These are phyloP conservation scores for Secale cereale DNA, from an alignment of 176 grass and related monocot genomes.

Conservation along the genomic window DNA sequence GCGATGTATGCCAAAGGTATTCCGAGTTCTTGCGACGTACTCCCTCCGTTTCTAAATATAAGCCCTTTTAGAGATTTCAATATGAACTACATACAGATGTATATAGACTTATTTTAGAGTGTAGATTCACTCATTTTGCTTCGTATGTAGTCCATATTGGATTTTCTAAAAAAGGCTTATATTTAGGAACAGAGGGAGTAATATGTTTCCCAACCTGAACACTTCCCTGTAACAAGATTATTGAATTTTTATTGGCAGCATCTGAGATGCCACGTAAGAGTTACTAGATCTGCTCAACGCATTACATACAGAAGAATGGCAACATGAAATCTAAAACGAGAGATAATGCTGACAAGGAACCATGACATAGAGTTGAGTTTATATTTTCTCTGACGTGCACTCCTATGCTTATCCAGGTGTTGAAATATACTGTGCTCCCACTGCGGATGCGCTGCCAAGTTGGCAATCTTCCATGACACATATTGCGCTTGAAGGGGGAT, in stretches of 20 bases:
- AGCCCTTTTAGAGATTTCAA: no score
- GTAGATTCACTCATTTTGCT: no score
- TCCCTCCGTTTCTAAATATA: no score
- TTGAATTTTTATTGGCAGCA: not conserved
- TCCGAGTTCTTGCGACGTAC: conserved; percentile 3
- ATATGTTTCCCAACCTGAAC: not conserved
- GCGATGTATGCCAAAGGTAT: conserved; percentile 96
- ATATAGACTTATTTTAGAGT: no score
- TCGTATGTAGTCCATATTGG: no score
- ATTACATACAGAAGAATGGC: not conserved
- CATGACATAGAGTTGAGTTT: conserved; percentile 8
- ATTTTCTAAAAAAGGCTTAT: no score
- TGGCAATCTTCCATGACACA: conserved; percentile 89
- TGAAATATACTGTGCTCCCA: conserved; percentile 95
- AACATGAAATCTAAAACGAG: not conserved
- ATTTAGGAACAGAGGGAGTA: no score
- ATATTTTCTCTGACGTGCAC: conserved; percentile 1
- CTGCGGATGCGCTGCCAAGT: conserved; percentile 51
- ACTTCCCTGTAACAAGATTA: not conserved
- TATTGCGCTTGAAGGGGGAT: conserved; percentile 90
- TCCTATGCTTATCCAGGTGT: conserved; percentile 54
- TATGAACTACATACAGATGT: no score
- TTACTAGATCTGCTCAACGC: not conserved
- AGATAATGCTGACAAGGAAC: conserved; percentile 16
- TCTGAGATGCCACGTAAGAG: not conserved